Evolutionary conservation across 2,329 filamentous ascomycete genomes (phyloP), one percentile per base, ranked within the genome.

Genomic region (Fusarium gaditjirri): DNA sequence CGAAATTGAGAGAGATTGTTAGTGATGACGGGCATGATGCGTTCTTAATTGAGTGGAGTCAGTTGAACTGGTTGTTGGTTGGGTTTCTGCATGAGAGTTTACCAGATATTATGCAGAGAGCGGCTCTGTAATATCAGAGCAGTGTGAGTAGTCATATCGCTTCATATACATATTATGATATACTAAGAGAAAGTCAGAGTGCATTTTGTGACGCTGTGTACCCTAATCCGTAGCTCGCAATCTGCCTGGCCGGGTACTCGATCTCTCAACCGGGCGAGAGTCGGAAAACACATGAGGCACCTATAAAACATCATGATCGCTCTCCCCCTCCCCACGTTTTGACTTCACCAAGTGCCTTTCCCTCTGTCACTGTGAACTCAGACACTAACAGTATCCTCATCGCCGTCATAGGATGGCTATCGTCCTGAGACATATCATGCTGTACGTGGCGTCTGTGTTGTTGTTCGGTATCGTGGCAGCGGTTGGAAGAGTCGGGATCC

Each of bases 121-220:
- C 35, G 14, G 50, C 35, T 29, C 8, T 53, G 16, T 53, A 29
- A 27, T 17, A 16, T 29, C 8, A 29, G 27, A 29, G 9, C 27
- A 8, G 27, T 23, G 8, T 19, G 8, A 38, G 8, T 8, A 12
- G 3, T 9, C 2, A 19, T 21, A 35, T 25, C 8, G 25, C 31
- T 23, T 17, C n/a, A 13, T 3, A 31, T 31, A 2, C 9, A 6
- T 23, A 12, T 9, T 3, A 13, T n/a, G 3, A 4, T 9, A 10
- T 17, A 12, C 1, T 4, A 3, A 17, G 3, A 2, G 2, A 17
- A 31, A 14, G 3, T 17, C 14, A n/a, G 8, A 6, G 4, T 2
- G 7, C 14, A 5, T 2, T 6, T 12, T 23, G 6, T 31, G 6
- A 16, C 10, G 3, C 14, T 13, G 5, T 9, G 9, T 5, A 23